A percentile compares a stretch with the other conserved stretches of the same genome.
phyloP scores from a whole-genome alignment of 345 rosid genomes.

The Aurinia saxatilis region DNA sequence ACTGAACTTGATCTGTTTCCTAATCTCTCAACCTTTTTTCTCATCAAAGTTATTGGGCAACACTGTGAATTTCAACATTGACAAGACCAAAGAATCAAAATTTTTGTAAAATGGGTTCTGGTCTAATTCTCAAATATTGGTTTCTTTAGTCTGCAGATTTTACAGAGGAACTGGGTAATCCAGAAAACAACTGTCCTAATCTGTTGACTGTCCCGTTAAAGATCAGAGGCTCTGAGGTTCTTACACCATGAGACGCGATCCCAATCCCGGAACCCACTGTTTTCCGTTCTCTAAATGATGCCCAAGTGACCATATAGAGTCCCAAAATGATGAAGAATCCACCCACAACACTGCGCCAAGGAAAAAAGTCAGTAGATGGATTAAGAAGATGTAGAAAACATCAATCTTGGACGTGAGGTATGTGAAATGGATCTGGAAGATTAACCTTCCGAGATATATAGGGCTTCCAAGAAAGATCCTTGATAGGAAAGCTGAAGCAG shows the following conservation, averaged over 20 bases:
- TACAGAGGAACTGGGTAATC: constrained; percentile 24
- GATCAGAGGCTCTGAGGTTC: constrained; percentile 49
- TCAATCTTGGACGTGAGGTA: not conserved
- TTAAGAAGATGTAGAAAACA: not conserved
- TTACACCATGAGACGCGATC: constrained; percentile 28
- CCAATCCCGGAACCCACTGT: constrained; percentile 20
- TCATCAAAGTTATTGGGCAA: not conserved
- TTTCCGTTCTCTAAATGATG: constrained; percentile 55
- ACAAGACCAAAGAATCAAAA: not conserved
- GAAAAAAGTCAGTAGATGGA: not conserved
- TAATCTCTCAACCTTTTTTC: no score
- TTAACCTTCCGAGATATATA: constrained; percentile 86
- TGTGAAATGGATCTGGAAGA: not conserved
- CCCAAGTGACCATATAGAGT: constrained; percentile 90
- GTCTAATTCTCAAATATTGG: not conserved
- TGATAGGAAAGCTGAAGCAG: constrained; percentile 77
- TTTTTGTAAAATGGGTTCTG: constrained; percentile 4
- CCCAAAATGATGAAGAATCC: constrained; percentile 74
- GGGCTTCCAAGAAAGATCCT: constrained; percentile 91
- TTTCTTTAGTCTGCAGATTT: constrained; percentile 37
- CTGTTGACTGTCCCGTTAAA: constrained; percentile 41
- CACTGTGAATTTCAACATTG: not conserved
- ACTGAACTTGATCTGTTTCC: no score
- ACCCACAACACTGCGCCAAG: constrained; percentile 54
- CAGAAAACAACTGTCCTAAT: constrained; percentile 45